A percentile compares a stretch with the other conserved stretches of the same genome.
Evolutionary conservation across 2,329 filamentous ascomycete species (phyloP).

Genomic region (Nannizzia gypsea): DNA sequence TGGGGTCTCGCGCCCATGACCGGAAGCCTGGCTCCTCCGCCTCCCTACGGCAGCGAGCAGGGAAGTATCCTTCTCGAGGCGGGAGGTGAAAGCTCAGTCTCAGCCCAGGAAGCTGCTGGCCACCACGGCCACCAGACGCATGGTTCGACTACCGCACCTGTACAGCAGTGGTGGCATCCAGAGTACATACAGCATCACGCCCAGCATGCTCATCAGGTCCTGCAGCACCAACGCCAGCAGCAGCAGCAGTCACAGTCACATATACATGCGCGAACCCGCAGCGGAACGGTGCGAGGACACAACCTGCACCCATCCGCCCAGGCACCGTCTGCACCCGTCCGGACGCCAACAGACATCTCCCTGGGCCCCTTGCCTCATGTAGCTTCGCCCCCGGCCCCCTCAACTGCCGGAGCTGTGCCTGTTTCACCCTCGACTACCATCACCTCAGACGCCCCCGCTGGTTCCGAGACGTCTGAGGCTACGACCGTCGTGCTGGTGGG

Average conservation of each 20-base stretch:
- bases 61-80: constrained; percentile 90
- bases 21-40: constrained; percentile 84
- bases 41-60: constrained; percentile 92
- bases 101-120: no score
- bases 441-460: constrained; percentile 58
- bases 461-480: not conserved
- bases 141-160: not conserved
- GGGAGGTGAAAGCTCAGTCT: constrained; percentile 39
- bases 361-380: constrained; percentile 71
- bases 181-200: constrained; percentile 28
- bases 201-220: constrained; percentile 7
- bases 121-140: no score
- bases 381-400: constrained; percentile 27
- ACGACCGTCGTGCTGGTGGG: constrained; percentile 14
- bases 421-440: constrained; percentile 16
- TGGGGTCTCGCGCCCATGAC: constrained; percentile 96
- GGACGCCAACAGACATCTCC: constrained; percentile 92
- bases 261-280: constrained; percentile 49
- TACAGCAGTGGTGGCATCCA: not conserved
- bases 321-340: constrained; percentile 74
- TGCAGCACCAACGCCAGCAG: not conserved
- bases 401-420: no score
- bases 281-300: constrained; percentile 61
- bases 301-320: constrained; percentile 38
- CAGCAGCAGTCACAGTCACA: constrained; percentile 38